These are phyloP conservation scores for Begonia peltatifolia DNA, from an alignment of 306 rosid genomes.

Conservation along the genomic window DNA sequence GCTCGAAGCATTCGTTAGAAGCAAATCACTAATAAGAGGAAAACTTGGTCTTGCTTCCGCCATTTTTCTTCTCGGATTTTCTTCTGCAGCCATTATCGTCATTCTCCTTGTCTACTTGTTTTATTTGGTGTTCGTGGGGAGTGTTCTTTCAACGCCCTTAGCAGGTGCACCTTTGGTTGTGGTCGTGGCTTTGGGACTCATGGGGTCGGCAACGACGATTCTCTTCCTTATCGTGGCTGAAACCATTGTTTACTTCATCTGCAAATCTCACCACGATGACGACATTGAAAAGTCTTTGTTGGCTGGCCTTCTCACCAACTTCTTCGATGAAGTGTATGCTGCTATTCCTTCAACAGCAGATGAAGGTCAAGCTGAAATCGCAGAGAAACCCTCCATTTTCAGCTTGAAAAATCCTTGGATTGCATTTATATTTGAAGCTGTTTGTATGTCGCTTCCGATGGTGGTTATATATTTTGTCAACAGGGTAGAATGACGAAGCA, in stretches of 20 bases:
- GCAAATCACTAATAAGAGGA: neutral
- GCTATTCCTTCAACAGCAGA: no score
- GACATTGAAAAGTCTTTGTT: neutral
- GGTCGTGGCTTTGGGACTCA: neutral
- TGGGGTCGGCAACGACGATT: neutral
- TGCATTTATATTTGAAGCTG: no score
- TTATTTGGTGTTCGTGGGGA: neutral
- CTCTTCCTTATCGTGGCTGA: neutral
- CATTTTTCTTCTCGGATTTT: neutral
- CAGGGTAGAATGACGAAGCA: no score
- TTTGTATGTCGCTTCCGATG: no score
- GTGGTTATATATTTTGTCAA: no score
- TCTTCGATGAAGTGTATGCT: no score
- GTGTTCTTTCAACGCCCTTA: neutral
- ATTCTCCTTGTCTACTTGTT: neutral
- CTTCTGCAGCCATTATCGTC: neutral
- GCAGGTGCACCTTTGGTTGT: neutral
- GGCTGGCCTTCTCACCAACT: neutral
- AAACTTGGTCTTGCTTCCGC: neutral
- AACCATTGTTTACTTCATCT: neutral
- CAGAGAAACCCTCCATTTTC: no score
- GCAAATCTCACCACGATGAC: neutral
- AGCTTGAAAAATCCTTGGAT: no score
- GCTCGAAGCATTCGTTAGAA: neutral
- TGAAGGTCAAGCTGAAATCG: no score